Evolutionary conservation across 2,329 filamentous ascomycete genomes (phyloP).

Genomic region (Fusarium pseudonygamai): DNA sequence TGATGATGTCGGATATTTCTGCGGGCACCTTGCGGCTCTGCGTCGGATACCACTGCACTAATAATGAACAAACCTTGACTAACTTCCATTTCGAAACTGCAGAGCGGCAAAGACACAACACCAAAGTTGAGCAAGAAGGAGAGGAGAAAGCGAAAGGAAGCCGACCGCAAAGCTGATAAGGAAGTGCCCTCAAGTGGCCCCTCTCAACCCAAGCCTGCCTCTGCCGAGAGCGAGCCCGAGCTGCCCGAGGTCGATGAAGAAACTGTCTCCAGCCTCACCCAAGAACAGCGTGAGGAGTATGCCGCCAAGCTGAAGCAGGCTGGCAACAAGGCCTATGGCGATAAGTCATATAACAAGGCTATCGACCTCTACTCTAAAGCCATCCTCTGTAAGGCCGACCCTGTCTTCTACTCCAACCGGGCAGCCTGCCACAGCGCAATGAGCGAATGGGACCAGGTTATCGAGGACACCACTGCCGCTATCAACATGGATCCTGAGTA

Average conservation of each 20-base stretch:
- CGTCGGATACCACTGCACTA: slow-evolving; percentile 23
- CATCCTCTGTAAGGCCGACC: slow-evolving; percentile 95
- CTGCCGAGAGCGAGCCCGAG: slow-evolving; percentile 70
- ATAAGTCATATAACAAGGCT: slow-evolving; percentile 91
- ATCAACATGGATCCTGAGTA: slow-evolving; percentile 95
- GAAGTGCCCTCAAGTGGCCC: slow-evolving; percentile 49
- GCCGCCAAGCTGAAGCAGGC: slow-evolving; percentile 92
- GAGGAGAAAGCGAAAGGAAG: slow-evolving; percentile 86
- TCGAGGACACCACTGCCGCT: slow-evolving; percentile 95
- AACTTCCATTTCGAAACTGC: slow-evolving; percentile 6
- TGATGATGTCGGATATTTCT: slow-evolving; percentile 8
- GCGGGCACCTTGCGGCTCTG: slow-evolving; percentile 2
- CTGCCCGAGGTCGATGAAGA: slow-evolving; percentile 73
- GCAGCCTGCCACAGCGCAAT: slow-evolving; percentile 97
- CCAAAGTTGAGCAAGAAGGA: slow-evolving; percentile 91
- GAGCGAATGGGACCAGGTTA: slow-evolving; percentile 92
- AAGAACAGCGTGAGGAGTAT: slow-evolving; percentile 82
- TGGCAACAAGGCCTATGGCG: slow-evolving; percentile 95
- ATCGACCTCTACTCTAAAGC: slow-evolving; percentile 97
- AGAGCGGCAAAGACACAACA: slow-evolving; percentile 59
- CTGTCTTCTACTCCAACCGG: slow-evolving; percentile 98
- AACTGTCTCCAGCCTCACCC: slow-evolving; percentile 61
- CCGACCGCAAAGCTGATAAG: slow-evolving; percentile 65
- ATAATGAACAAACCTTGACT: slow-evolving; percentile 17
- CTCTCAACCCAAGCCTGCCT: slow-evolving; percentile 59